Base-by-base conservation (phyloP, 768 basidiomycete genomes). In the Myochromella boudieri region DNA sequence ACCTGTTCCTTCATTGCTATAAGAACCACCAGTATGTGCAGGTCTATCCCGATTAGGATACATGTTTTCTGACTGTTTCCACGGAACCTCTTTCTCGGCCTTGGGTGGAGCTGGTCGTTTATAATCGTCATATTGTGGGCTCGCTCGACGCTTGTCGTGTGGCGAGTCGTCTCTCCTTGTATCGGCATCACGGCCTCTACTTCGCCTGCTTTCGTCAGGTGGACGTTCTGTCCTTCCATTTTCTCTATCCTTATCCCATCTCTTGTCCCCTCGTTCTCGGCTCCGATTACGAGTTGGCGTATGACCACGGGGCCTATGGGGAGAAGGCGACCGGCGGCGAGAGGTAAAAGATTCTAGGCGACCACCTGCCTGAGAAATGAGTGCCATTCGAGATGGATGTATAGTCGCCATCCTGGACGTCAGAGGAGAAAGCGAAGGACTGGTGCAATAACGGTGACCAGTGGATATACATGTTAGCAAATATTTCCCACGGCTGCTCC, bases 111-210 rank as follows among this genome's bases (percentile, higher is more conserved):
- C 46, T 18, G 72, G 65, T 3, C 77, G 71, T 42, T 60, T 66
- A 58, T 86, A 86, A 53, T 84, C 81, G 3, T 70, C 72, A 38
- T 87, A 87, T 37, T 72, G 69, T 1, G 84, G 84, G 18, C 85
- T 87, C 14, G 67, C 70, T 58, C 78, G 68, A 37, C 70, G 62
- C 3, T 46, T 36, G 28, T 55, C 52, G 24, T 37, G 32, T 24
- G 29, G 47, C 27, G 28, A 44, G 25, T 46, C 51, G 28, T 42
- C 52, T 20, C 43, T 39, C 29, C 37, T 12, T 24, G 8, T 20
- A 11, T 54, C 50, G 25, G 49, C 51, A 39, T 64, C 63, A 17
- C 62, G 52, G 25, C 55, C 54, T 40, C 58, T n/a, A n/a, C n/a
- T n/a, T n/a, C n/a, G n/a, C n/a, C n/a, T n/a, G n/a, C n/a, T n/a